Base-by-base conservation (phyloP, 257 asterid genomes). In the Solanum rostratum region DNA sequence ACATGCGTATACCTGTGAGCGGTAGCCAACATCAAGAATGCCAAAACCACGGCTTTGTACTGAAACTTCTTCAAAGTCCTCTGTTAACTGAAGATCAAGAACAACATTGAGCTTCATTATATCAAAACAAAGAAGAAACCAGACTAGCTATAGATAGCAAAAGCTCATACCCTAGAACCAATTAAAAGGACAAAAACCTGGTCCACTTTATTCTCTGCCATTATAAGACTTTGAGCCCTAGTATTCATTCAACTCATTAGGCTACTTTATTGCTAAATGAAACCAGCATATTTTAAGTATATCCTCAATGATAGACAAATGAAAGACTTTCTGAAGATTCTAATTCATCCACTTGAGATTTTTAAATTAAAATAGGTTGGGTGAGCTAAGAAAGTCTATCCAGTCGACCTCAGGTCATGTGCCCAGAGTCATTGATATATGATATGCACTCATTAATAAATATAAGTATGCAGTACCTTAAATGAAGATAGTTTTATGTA, bases 31-130 rank as follows among this genome's bases (percentile, higher is more conserved):
- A 90, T 94, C 97, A 87, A 94, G 98, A 90, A 94, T 94, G 79
- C 98, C 98, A 82, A 94, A 94, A 84, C 97, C 98, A 73, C 98
- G 96, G 76, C 98, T 94, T 86, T 93, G 96, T 24, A 92, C 97
- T 2, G 92, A 89, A 68, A 93, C 83, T 92, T 94, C 98, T 65
- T 88, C 94, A 85, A 94, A 94, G 14, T 94, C 97, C 90, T 94
- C 98, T 13, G 92, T 86, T 88, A 93, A 89, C 98, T 94, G 91
- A 80, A 85, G 81, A 84, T 85, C 18, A 62, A 24, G 53, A 70
- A 84, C 59, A 27, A 66, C 10, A 19, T 55, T 82, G 59, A 73
- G 50, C 49, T 57, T 83, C 60, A 70, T 19, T 68, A 76, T 49
- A 49, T 73, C 29, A 50, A 76, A 16, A 20, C 39, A 19, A 62